Conservation (phyloP, 2,329 filamentous ascomycete species). For the Neurospora sp. region DNA sequence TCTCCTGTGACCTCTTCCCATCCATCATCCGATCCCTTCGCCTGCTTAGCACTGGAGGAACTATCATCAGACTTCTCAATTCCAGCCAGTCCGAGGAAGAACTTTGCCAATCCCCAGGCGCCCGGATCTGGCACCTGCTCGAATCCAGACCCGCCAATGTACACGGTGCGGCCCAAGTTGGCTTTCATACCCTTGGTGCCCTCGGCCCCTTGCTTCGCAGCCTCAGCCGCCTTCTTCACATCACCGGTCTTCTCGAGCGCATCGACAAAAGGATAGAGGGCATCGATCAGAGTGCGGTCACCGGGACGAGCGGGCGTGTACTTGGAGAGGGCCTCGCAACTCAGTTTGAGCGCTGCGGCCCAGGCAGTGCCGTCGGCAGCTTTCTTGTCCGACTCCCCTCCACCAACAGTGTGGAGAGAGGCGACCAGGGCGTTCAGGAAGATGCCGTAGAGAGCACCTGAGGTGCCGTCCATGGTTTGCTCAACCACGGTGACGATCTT, state of each 20-base stretch:
- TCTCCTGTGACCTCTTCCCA: conserved; percentile 13
- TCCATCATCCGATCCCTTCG: conserved; percentile 9
- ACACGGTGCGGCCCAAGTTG: conserved; percentile 73
- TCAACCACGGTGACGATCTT: conserved; percentile 45
- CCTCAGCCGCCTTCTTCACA: conserved; percentile 62
- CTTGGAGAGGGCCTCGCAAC: conserved; percentile 58
- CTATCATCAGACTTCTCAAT: conserved; percentile 30
- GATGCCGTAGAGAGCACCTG: conserved; percentile 60
- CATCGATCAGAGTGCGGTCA: conserved; percentile 85
- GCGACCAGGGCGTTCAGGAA: conserved; percentile 80
- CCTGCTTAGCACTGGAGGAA: conserved; percentile 27
- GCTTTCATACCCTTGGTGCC: conserved; percentile 88
- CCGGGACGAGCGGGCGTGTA: conserved; percentile 88
- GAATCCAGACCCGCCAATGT: conserved; percentile 67
- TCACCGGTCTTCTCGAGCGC: conserved; percentile 55
- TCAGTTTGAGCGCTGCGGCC: conserved; percentile 59
- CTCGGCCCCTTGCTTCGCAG: conserved; percentile 65
- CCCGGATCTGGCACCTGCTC: conserved; percentile 61
- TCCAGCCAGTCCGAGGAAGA: conserved; percentile 67
- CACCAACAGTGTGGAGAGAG: conserved; percentile 36
- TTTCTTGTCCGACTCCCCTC: conserved; percentile 29
- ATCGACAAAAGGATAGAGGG: conserved; percentile 77
- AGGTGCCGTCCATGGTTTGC: conserved; percentile 51
- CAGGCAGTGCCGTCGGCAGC: conserved; percentile 32
- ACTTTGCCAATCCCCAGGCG: conserved; percentile 63